Conservation (phyloP, 225 moss, liverwort and hornwort genomes). For the Pseudoscleropodium purum region DNA sequence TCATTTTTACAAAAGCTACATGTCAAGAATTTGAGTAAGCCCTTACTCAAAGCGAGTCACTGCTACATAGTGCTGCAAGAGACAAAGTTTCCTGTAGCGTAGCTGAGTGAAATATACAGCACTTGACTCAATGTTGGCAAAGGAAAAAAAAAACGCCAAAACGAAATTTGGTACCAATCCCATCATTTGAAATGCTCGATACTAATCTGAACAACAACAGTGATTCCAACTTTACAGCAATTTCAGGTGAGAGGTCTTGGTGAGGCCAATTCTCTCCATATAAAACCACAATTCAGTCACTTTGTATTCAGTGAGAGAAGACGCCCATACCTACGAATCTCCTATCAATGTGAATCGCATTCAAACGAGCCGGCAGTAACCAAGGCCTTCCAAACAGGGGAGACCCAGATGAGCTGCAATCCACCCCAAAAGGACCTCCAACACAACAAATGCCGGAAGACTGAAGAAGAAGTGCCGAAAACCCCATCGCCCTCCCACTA, state of each 20-base stretch:
- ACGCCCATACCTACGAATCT: background rate
- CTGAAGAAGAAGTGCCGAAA: conserved; percentile 11
- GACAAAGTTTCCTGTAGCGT: background rate
- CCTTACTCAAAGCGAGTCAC: background rate
- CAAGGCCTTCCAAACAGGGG: background rate
- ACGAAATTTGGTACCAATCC: background rate
- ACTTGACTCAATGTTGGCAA: background rate
- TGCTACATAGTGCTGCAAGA: background rate
- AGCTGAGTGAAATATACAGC: background rate
- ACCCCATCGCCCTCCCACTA: conserved; percentile 15
- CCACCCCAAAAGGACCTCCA: background rate
- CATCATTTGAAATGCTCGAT: background rate
- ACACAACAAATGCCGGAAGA: background rate
- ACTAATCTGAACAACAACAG: background rate
- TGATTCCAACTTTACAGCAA: background rate
- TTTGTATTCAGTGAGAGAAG: background rate
- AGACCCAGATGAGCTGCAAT: background rate
- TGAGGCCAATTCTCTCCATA: background rate
- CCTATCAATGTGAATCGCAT: background rate
- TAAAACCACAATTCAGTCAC: background rate
- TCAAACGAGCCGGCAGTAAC: background rate
- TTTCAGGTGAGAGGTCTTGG: background rate
- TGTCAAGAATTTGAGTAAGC: background rate
- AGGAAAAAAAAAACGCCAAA: background rate
- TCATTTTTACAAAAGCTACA: background rate